Conservation (phyloP, 2,329 filamentous ascomycete genomes). For the Diaporthe vexans region DNA sequence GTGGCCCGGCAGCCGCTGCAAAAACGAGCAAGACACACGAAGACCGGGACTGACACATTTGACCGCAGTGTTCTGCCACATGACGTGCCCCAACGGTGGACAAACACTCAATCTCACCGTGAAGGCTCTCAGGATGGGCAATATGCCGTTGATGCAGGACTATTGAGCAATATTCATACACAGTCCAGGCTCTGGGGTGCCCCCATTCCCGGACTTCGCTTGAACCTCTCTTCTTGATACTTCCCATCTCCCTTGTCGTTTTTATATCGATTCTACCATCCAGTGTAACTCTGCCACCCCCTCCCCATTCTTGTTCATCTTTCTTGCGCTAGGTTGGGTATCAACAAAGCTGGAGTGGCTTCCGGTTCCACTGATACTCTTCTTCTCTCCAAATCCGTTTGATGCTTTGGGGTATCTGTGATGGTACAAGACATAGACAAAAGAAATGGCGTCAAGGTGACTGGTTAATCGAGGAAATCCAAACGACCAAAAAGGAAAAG, state of each 20-base stretch:
- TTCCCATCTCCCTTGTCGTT: conserved; percentile 15
- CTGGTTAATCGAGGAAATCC: conserved; percentile 9
- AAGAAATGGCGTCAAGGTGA: conserved; percentile 34
- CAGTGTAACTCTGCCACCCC: conserved; percentile 4
- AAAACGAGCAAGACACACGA: not conserved
- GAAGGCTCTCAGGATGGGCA: not conserved
- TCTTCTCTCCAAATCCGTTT: conserved; percentile 34
- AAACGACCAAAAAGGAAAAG: conserved; percentile 2
- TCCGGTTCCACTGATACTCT: conserved; percentile 10
- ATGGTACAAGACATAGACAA: conserved; percentile 40
- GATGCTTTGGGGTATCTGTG: conserved; percentile 42
- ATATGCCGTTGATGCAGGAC: not conserved
- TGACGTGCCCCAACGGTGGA: not conserved
- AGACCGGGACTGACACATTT: not conserved
- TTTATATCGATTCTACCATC: conserved; percentile 13
- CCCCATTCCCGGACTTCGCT: conserved; percentile 14
- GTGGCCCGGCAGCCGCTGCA: not conserved
- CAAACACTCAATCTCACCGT: not conserved
- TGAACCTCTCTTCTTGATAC: not conserved
- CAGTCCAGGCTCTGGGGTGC: conserved; percentile 15
- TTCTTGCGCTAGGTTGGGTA: conserved; percentile 20
- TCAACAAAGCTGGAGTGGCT: conserved; percentile 26
- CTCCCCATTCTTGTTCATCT: conserved; percentile 16
- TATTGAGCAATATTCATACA: conserved; percentile 27
- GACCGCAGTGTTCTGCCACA: not conserved